Evolutionary conservation across 2,329 filamentous ascomycete genomes (phyloP), one percentile per base, ranked within the genome.

Genomic region (Alternaria infectoria): DNA sequence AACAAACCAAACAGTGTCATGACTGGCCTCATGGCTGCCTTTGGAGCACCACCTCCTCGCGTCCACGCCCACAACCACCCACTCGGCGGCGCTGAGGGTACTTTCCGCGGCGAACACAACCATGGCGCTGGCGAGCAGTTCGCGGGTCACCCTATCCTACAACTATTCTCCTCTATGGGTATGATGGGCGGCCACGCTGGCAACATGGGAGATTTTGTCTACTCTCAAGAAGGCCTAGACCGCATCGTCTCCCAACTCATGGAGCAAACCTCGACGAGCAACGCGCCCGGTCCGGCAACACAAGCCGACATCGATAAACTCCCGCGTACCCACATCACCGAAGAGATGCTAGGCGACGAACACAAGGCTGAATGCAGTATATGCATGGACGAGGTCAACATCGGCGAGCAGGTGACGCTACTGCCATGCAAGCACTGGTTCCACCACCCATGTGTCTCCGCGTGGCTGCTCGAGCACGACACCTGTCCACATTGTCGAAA

Each of bases 341-440:
- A 86, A 61, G 86, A 90, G 45, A 90, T 96, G 86, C 83, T 96
- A 57, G 87, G 86, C 7, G 80, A 82, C 6, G 92, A 91, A 61
- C 90, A 89, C 45, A 86, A 83, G 55, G 88, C 87, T 2, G 94
- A 97, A 75, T 99, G 96, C 79, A 94, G 92, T 36, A 97, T 99
- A 62, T 99, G 96, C 80, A 97, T 98, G 83, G 93, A 97, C 59
- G 88, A 92, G 26, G 90, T 96, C 65, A 85, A 88, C 25, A 75
- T 91, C 36, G 91, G 89, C 11, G 89, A 92, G 28, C 89, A 92
- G 75, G 92, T 95, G 6, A 87, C 91, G 0, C 86, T 90, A 49
- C 81, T 99, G 54, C 93, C 93, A 0, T 99, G 96, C 81, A 91
- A 89, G 62, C 96, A 99, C 76, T 97, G 93, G 93, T 98, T 97